Percentiles rank a stretch among this genome's conserved stretches.
phyloP scores from a whole-genome alignment of 1,284 basidiomycete genomes.

The Cutaneotrichosporon mucoides region DNA sequence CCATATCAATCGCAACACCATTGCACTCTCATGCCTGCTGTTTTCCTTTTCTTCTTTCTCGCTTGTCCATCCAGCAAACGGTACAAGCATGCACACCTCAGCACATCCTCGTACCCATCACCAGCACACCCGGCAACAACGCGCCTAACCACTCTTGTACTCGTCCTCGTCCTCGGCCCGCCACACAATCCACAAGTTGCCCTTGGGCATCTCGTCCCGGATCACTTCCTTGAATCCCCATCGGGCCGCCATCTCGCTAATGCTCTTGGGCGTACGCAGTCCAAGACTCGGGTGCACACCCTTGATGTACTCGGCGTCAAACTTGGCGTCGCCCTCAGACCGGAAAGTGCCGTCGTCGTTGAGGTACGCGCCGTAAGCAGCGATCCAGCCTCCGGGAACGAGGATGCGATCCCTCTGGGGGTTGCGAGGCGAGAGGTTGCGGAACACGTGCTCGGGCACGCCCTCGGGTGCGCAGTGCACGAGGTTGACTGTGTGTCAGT shows the following conservation, averaged over 20 bases:
- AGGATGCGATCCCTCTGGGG: conserved; percentile 12
- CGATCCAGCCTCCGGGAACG: conserved; percentile 27
- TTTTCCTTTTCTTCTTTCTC: too few relatives aligned
- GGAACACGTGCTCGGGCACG: conserved; percentile 35
- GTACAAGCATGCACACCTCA: too few relatives aligned
- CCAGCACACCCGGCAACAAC: too few relatives aligned
- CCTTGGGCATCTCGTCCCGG: conserved; percentile 34
- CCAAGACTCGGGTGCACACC: conserved; percentile 28
- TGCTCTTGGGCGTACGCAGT: conserved; percentile 25
- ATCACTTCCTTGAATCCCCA: conserved; percentile 35
- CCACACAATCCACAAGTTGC: conserved; percentile 43
- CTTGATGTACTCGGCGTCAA: conserved; percentile 32
- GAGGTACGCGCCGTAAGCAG: conserved; percentile 35
- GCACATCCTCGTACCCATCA: too few relatives aligned
- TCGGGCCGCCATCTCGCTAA: conserved; percentile 25
- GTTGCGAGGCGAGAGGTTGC: conserved; percentile 25
- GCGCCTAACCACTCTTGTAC: too few relatives aligned
- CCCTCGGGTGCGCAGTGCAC: conserved; percentile 36
- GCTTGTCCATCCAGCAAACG: too few relatives aligned
- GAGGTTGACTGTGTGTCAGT: conserved; percentile 33
- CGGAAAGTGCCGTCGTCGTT: conserved; percentile 37
- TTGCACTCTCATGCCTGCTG: too few relatives aligned
- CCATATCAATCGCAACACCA: too few relatives aligned
- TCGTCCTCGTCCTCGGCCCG: conserved; percentile 5
- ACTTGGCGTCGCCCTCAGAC: conserved; percentile 31